A percentile compares a stretch with the other conserved stretches of the same genome.
These are phyloP conservation scores for Leishmania martiniquensis DNA, from an alignment of 208 protist species.

Conservation along the genomic window DNA sequence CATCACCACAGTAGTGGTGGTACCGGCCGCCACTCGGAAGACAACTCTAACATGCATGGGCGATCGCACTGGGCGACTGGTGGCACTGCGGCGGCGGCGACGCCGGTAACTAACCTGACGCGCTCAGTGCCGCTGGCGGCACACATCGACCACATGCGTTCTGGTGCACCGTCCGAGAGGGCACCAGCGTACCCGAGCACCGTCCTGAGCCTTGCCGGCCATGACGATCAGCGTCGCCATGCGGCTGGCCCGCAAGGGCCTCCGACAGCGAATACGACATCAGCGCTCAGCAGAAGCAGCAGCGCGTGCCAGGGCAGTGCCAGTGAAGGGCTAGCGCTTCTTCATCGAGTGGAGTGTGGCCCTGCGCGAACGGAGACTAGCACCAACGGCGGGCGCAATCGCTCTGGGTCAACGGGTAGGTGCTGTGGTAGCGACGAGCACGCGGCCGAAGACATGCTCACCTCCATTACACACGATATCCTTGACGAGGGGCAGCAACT, in stretches of 20 bases:
- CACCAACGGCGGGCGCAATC: background rate
- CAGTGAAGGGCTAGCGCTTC: background rate
- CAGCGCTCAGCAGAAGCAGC: background rate
- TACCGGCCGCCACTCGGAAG: background rate
- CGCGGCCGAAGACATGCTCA: background rate
- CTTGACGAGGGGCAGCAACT: background rate
- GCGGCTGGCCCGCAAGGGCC: background rate
- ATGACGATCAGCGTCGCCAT: background rate
- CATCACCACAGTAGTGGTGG: background rate
- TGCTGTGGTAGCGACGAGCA: background rate
- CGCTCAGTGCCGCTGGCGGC: background rate
- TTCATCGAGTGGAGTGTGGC: background rate
- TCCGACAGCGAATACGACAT: background rate
- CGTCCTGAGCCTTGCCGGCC: background rate
- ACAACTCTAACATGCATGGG: background rate
- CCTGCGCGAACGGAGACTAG: background rate
- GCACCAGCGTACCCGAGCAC: background rate
- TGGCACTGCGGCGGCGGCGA: background rate
- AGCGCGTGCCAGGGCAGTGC: background rate
- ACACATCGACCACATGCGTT: background rate
- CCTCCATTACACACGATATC: slow-evolving; percentile 6
- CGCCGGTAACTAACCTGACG: background rate
- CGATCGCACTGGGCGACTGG: background rate
- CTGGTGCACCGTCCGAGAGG: background rate
- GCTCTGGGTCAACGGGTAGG: background rate